These are phyloP conservation scores for Marasmius sp. DNA, from an alignment of 1,284 basidiomycete species.

Conservation along the genomic window DNA sequence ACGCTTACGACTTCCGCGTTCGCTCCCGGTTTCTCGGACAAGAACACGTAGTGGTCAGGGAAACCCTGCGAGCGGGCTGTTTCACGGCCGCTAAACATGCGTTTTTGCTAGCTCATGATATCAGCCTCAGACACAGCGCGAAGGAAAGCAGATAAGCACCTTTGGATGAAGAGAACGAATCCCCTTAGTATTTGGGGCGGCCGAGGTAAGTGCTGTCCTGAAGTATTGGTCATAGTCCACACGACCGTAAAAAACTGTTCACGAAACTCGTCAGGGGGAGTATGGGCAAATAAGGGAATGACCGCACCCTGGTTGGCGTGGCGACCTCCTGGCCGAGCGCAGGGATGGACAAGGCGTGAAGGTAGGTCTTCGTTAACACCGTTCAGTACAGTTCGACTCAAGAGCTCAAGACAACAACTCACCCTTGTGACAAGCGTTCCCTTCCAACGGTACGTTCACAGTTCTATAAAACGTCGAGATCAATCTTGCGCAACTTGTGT, in stretches of 20 bases:
- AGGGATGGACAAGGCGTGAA: slow-evolving; percentile 30
- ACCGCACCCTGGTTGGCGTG: slow-evolving; percentile 19
- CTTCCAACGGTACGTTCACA: slow-evolving; percentile 45
- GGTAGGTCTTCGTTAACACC: slow-evolving; percentile 40
- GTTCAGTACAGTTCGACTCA: slow-evolving; percentile 1
- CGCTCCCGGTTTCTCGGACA: slow-evolving; percentile 41
- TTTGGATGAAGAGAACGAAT: slow-evolving; percentile 57
- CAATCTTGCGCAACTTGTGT: neutral
- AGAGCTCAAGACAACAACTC: slow-evolving; percentile 8
- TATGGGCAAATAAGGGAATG: neutral
- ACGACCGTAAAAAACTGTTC: slow-evolving; percentile 52
- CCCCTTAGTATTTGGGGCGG: slow-evolving; percentile 49
- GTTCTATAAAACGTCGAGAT: slow-evolving; percentile 34
- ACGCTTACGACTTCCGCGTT: slow-evolving; percentile 47
- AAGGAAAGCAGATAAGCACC: slow-evolving; percentile 35
- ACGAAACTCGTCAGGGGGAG: neutral
- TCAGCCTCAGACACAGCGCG: neutral
- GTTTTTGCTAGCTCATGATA: slow-evolving; percentile 51
- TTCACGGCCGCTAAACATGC: slow-evolving; percentile 63
- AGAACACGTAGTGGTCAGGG: slow-evolving; percentile 62
- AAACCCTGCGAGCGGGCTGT: slow-evolving; percentile 72
- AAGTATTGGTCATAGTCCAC: slow-evolving; percentile 51
- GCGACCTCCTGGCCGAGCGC: slow-evolving; percentile 26
- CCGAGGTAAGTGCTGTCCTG: slow-evolving; percentile 56
- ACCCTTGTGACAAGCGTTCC: slow-evolving; percentile 49